Evolutionary conservation across 2,329 filamentous ascomycete species (phyloP).

Genomic region (Aspergillus cejpii): DNA sequence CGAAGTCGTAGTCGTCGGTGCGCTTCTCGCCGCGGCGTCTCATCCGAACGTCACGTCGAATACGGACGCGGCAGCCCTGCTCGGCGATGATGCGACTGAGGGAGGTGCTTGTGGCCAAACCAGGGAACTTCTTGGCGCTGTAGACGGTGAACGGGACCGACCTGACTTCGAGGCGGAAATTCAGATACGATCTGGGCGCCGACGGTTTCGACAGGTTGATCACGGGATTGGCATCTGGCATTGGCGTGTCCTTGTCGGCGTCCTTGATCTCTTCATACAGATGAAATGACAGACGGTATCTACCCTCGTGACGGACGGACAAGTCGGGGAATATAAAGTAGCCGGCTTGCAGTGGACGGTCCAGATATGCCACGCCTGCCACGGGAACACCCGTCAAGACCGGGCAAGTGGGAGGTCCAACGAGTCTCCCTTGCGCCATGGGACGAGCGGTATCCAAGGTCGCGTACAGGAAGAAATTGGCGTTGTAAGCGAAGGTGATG

Average conservation of each 20-base stretch:
- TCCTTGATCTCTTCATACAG: slow-evolving; percentile 93
- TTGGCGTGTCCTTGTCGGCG: slow-evolving; percentile 53
- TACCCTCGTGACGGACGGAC: slow-evolving; percentile 90
- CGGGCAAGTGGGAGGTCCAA: slow-evolving; percentile 62
- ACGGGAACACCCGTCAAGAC: slow-evolving; percentile 92
- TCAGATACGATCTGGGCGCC: slow-evolving; percentile 55
- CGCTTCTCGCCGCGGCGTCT: slow-evolving; percentile 70
- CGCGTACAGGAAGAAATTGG: slow-evolving; percentile 95
- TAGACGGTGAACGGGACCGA: slow-evolving; percentile 80
- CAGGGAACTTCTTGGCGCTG: slow-evolving; percentile 98
- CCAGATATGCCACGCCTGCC: slow-evolving; percentile 91
- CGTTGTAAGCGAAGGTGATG: slow-evolving; percentile 85
- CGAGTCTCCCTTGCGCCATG: slow-evolving; percentile 72
- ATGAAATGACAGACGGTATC: slow-evolving; percentile 85
- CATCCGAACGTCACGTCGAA: slow-evolving; percentile 89
- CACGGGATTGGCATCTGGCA: slow-evolving; percentile 30
- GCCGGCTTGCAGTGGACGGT: slow-evolving; percentile 69
- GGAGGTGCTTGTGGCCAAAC: slow-evolving; percentile 78
- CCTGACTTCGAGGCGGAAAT: slow-evolving; percentile 84
- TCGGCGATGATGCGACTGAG: slow-evolving; percentile 89
- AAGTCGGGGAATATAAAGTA: slow-evolving; percentile 98
- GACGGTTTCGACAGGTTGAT: slow-evolving; percentile 35
- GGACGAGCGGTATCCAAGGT: slow-evolving; percentile 80
- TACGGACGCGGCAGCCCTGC: slow-evolving; percentile 92
- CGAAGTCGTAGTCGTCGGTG: slow-evolving; percentile 61